Evolutionary conservation across 164 flowering plant genomes (phyloP).

Genomic region (Houttuynia cordata): DNA sequence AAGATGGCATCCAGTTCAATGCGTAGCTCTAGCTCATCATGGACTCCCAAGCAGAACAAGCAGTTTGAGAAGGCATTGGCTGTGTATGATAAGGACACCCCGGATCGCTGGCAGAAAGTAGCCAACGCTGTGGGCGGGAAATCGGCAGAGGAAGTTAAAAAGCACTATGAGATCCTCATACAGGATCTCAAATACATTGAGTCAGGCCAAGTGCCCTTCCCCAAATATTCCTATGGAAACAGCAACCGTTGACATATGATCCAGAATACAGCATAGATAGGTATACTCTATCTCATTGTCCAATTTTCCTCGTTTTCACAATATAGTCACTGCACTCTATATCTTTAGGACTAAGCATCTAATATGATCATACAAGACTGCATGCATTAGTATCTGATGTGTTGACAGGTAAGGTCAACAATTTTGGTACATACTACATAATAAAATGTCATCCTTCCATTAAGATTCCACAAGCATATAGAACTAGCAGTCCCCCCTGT

Average conservation of each 20-base stretch:
- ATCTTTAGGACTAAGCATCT: too few species aligned
- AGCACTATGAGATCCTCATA: slow-evolving; percentile 47
- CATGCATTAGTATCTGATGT: too few species aligned
- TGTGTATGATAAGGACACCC: slow-evolving; percentile 43
- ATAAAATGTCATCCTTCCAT: too few species aligned
- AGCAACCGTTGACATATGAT: background rate
- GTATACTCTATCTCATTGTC: too few species aligned
- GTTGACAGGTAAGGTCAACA: too few species aligned
- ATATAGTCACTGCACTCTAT: too few species aligned
- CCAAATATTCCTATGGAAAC: slow-evolving; percentile 27
- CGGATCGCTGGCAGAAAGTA: slow-evolving; percentile 59
- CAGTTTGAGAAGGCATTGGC: slow-evolving; percentile 64
- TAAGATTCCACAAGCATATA: too few species aligned
- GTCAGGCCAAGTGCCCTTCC: slow-evolving; percentile 48
- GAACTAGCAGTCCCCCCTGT: too few species aligned
- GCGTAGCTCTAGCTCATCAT: slow-evolving; percentile 16
- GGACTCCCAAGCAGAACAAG: slow-evolving; percentile 64
- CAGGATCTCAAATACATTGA: slow-evolving; percentile 46
- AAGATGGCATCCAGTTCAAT: slow-evolving; percentile 23
- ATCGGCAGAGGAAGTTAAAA: slow-evolving; percentile 58
- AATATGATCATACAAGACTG: too few species aligned
- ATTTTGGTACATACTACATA: too few species aligned
- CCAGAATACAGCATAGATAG: background rate
- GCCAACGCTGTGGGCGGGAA: slow-evolving; percentile 59
- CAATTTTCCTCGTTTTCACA: too few species aligned